Evolutionary conservation across 495 filamentous ascomycete genomes (phyloP).

Genomic region (Bathelium albidoporum): DNA sequence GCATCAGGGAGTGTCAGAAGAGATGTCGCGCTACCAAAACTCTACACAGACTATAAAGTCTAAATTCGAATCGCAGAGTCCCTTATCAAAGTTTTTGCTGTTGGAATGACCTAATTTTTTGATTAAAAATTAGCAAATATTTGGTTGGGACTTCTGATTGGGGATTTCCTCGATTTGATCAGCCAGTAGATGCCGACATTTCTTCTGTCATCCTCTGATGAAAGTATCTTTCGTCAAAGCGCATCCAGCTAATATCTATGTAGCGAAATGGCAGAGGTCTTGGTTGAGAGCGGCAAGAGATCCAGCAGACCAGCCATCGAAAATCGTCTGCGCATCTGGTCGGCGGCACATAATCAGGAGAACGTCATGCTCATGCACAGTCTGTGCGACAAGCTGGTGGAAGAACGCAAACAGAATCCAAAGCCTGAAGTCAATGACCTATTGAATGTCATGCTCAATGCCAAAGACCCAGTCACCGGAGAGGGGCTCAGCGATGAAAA

Average conservation of each 20-base stretch:
- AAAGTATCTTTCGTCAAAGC: neutral
- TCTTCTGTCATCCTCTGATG: no score
- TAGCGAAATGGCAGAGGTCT: slow-evolving; percentile 21
- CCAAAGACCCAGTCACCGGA: slow-evolving; percentile 26
- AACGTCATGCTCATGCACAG: slow-evolving; percentile 15
- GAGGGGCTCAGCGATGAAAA: slow-evolving; percentile 21
- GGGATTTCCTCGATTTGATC: no score
- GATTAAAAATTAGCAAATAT: no score
- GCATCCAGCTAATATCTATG: neutral
- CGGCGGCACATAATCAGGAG: neutral
- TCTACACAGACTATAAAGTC: no score
- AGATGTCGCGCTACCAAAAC: no score
- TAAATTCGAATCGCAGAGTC: no score
- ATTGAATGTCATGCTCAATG: slow-evolving; percentile 24
- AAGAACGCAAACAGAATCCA: slow-evolving; percentile 17
- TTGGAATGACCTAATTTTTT: no score
- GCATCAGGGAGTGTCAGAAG: no score
- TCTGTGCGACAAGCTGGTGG: slow-evolving; percentile 19
- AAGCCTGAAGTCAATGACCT: slow-evolving; percentile 22
- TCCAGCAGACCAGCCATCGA: slow-evolving; percentile 19
- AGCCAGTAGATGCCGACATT: no score
- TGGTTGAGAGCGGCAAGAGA: slow-evolving; percentile 17
- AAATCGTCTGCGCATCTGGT: neutral
- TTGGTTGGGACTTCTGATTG: no score
- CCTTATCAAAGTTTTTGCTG: no score